These are phyloP conservation scores for Yarrowia osloensis DNA, from an alignment of 805 yeast species.

Conservation along the genomic window DNA sequence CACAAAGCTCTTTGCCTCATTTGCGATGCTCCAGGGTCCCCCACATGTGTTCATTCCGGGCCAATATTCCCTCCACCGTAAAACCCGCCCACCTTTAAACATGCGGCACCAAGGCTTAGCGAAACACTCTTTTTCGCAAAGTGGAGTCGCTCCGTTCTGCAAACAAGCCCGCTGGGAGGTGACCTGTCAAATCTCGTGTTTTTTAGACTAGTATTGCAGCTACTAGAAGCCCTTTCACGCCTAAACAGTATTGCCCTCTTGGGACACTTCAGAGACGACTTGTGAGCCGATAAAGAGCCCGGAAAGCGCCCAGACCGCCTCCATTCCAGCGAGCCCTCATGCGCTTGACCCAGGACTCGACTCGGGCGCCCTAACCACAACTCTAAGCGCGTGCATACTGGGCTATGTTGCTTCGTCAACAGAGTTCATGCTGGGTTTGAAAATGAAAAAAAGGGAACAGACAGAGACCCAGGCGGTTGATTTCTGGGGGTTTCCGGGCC, in stretches of 20 bases:
- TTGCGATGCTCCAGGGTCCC: background rate
- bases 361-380: background rate
- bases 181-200: background rate
- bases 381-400: conserved; percentile 3
- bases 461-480: background rate
- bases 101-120: conserved; percentile 26
- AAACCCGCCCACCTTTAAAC: conserved; percentile 6
- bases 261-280: background rate
- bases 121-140: background rate
- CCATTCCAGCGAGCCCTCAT: background rate
- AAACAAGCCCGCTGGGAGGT: background rate
- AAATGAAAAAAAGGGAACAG: background rate
- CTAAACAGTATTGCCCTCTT: background rate
- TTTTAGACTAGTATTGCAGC: background rate
- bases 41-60: background rate
- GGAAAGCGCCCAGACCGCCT: background rate
- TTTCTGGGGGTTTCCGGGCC: background rate
- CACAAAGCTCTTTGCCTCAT: no score
- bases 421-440: background rate
- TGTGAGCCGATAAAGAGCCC: background rate
- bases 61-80: background rate
- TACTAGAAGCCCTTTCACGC: background rate
- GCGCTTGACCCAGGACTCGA: background rate
- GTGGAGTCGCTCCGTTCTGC: background rate
- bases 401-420: conserved; percentile 11